These are phyloP conservation scores for Russula lepida DNA, from an alignment of 768 basidiomycete species.

Conservation along the genomic window DNA sequence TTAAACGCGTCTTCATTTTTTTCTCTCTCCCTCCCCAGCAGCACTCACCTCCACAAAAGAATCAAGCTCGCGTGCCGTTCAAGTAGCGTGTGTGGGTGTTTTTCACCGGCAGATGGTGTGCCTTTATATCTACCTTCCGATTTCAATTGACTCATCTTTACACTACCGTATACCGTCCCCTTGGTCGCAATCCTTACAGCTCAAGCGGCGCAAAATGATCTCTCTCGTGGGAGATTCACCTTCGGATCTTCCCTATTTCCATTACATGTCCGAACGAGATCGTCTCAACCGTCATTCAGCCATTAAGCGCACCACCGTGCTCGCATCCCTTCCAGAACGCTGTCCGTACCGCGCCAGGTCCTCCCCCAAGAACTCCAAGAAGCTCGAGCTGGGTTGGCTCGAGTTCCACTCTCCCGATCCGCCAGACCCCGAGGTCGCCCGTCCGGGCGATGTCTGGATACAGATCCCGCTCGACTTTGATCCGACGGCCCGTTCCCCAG, in stretches of 20 bases:
- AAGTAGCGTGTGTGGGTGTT: background rate
- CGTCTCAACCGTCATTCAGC: slow-evolving; percentile 1
- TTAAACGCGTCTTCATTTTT: background rate
- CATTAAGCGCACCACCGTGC: background rate
- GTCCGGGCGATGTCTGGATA: slow-evolving; percentile 17
- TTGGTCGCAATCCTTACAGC: background rate
- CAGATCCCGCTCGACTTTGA: slow-evolving; percentile 9
- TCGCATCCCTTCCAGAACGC: background rate
- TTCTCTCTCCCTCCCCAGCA: background rate
- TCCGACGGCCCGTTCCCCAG: background rate
- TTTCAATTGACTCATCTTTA: background rate
- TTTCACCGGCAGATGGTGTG: background rate
- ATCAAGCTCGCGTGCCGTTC: background rate
- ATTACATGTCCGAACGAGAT: slow-evolving; percentile 5
- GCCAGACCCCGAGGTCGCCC: slow-evolving; percentile 11
- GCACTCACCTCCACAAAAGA: background rate
- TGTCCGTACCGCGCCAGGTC: slow-evolving; percentile 6
- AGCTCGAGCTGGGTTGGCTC: slow-evolving; percentile 13
- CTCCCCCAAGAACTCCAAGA: slow-evolving; percentile 2
- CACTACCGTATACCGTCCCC: background rate
- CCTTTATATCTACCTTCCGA: background rate
- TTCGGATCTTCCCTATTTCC: background rate
- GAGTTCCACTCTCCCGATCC: slow-evolving; percentile 13
- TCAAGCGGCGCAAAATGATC: background rate
- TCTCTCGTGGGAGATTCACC: background rate